A percentile compares a stretch with the other conserved stretches of the same genome.
Conservation (phyloP, 495 filamentous ascomycete species). For the Amorphotheca resinae region DNA sequence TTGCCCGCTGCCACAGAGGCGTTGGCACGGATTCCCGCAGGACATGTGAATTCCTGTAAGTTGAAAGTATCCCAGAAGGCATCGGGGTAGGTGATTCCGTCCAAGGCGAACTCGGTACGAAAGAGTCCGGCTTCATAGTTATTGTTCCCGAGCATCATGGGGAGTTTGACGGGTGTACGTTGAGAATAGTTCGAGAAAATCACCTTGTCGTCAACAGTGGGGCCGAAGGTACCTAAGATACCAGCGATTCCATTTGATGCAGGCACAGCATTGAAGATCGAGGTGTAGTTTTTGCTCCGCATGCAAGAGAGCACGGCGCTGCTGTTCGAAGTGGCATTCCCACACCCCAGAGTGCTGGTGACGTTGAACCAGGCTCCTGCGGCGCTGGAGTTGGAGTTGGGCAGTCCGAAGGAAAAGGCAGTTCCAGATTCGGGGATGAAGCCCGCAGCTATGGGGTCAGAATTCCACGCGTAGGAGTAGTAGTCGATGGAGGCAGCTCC, state of each 20-base stretch:
- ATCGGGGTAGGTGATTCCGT: constrained; percentile 20
- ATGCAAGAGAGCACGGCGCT: constrained; percentile 31
- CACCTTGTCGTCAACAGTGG: constrained; percentile 31
- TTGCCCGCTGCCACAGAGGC: constrained; percentile 22
- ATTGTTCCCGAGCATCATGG: constrained; percentile 33
- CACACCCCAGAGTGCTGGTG: constrained; percentile 29
- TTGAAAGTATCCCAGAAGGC: constrained; percentile 30
- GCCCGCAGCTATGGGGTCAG: constrained; percentile 32
- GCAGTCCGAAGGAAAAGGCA: constrained; percentile 31
- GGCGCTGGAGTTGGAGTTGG: constrained; percentile 21
- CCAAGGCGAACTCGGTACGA: constrained; percentile 7
- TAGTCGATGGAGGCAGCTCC: constrained; percentile 38
- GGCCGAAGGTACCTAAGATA: constrained; percentile 30
- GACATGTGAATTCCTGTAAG: constrained; percentile 33
- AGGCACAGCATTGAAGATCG: constrained; percentile 16
- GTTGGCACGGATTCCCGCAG: constrained; percentile 24
- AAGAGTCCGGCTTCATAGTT: constrained; percentile 36
- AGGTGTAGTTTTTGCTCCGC: constrained; percentile 23
- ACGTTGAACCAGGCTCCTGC: constrained; percentile 28
- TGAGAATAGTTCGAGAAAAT: constrained; percentile 36
- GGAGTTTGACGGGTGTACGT: constrained; percentile 24
- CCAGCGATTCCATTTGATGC: constrained; percentile 3
- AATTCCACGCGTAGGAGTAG: constrained; percentile 36
- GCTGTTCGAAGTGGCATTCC: constrained; percentile 21
- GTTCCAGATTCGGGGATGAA: constrained; percentile 43